These are phyloP conservation scores for Phytophthora melonis DNA, from an alignment of 352 stramenopile species.

Conservation along the genomic window DNA sequence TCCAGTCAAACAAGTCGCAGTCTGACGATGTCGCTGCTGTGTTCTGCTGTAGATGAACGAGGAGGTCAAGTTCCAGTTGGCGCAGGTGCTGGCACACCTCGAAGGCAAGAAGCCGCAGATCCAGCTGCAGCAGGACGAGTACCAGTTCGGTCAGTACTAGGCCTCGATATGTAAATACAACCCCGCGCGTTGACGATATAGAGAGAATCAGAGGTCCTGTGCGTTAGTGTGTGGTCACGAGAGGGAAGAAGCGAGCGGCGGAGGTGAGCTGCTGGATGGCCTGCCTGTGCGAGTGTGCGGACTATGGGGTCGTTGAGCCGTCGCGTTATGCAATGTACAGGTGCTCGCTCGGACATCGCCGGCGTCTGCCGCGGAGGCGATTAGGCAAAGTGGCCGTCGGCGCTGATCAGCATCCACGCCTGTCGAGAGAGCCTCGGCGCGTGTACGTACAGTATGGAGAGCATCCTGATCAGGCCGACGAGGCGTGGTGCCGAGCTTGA, in stretches of 20 bases:
- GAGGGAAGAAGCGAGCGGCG: background rate
- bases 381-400: background rate
- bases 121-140: slow-evolving; percentile 36
- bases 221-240: background rate
- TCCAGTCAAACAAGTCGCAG: background rate
- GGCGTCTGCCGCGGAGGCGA: background rate
- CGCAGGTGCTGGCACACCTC: slow-evolving; percentile 79
- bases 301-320: background rate
- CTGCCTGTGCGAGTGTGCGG: background rate
- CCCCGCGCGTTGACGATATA: slow-evolving; percentile 25
- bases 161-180: slow-evolving; percentile 41
- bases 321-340: background rate
- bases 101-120: slow-evolving; percentile 55
- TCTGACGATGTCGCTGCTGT: background rate
- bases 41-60: slow-evolving; percentile 66
- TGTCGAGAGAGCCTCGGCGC: background rate
- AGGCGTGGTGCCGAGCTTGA: slow-evolving; percentile 11
- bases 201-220: background rate
- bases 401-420: slow-evolving; percentile 18
- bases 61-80: slow-evolving; percentile 79
- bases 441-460: background rate
- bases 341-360: background rate
- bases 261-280: background rate
- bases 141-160: slow-evolving; percentile 38
- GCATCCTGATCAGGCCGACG: slow-evolving; percentile 8